Base-by-base conservation (phyloP, 345 rosid genomes). In the Leavenworthia alabamica region DNA sequence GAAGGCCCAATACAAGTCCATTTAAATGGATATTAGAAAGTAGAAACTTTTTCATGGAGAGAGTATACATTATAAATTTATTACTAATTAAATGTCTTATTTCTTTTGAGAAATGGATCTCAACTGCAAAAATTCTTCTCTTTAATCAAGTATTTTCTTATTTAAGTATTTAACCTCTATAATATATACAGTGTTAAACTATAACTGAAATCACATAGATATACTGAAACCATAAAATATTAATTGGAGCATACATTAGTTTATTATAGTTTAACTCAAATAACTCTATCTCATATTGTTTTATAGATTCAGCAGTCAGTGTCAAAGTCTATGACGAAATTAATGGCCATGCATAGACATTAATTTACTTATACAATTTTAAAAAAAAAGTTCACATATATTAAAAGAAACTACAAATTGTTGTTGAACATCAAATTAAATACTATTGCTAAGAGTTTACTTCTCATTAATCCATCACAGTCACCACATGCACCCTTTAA, bases 401-500 rank as follows among this genome's bases (percentile, higher is more conserved):
- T 22, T 3, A 15, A 54, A 53, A 51, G 11, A 62, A 20, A 20
- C 4, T 40, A 29, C 9, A 4, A 55, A 35, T 36, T 66, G 56
- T 56, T 36, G n/a, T 44, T 36, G 26, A 48, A 47, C 40, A 17
- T 56, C 22, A 66, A 56, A 66, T 56, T 57, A 67, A 67, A 39
- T 48, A 67, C 13, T 39, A 50, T 49, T 49, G 48, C 62, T 6
- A 52, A 62, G 74, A 62, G 62, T 70, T 70, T 61, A 54, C 57
- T 70, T 37, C 44, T 62, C 68, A 70, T 62, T 62, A 70, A 70
- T 55, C 74, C 29, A 70, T 45, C 57, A 20, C 57, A 62, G 68
- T 55, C 58, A 54, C 58, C 68, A 62, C 74, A 62, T 70, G 74
- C 52, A 70, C 16, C 58, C 68, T 70, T 70, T 54, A 70, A 62